A percentile compares a stretch with the other conserved stretches of the same genome.
These are phyloP conservation scores for Nicotiana undulata DNA, from an alignment of 257 asterid genomes.

Conservation along the genomic window DNA sequence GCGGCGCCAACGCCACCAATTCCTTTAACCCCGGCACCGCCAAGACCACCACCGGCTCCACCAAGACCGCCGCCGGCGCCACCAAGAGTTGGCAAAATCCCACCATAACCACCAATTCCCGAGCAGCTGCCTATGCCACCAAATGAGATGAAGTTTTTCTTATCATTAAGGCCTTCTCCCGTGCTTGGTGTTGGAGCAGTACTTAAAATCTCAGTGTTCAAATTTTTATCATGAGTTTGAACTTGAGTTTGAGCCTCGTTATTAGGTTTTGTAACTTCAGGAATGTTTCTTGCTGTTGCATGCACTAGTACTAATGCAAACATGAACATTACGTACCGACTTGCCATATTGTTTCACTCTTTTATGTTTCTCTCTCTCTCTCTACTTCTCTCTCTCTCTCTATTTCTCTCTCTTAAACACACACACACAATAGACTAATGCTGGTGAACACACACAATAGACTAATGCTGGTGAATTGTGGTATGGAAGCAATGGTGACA, in stretches of 20 bases:
- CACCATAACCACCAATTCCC: slow-evolving; percentile 48
- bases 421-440: not conserved
- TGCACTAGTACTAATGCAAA: slow-evolving; percentile 26
- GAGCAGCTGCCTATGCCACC: slow-evolving; percentile 48
- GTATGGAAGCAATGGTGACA: slow-evolving; percentile 1
- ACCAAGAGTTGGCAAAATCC: slow-evolving; percentile 41
- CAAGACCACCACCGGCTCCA: slow-evolving; percentile 18
- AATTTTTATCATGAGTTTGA: not conserved
- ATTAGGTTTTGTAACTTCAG: slow-evolving; percentile 4
- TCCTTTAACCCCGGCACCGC: not conserved
- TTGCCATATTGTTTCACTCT: slow-evolving; percentile 28
- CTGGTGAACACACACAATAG: not conserved
- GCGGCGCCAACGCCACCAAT: slow-evolving; percentile 2
- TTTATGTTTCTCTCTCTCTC: not conserved
- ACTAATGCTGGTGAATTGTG: slow-evolving; percentile 12
- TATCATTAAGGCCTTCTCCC: slow-evolving; percentile 23
- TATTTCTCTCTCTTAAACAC: not conserved
- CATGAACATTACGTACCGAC: slow-evolving; percentile 28
- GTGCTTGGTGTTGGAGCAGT: slow-evolving; percentile 20
- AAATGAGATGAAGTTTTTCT: slow-evolving; percentile 45
- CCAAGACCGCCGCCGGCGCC: slow-evolving; percentile 34
- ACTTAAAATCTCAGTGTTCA: slow-evolving; percentile 12
- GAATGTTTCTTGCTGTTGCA: slow-evolving; percentile 53
- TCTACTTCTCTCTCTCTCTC: not conserved
- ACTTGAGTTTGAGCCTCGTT: not conserved